Base-by-base conservation (phyloP, 495 filamentous ascomycete genomes). In the Physcia stellaris region DNA sequence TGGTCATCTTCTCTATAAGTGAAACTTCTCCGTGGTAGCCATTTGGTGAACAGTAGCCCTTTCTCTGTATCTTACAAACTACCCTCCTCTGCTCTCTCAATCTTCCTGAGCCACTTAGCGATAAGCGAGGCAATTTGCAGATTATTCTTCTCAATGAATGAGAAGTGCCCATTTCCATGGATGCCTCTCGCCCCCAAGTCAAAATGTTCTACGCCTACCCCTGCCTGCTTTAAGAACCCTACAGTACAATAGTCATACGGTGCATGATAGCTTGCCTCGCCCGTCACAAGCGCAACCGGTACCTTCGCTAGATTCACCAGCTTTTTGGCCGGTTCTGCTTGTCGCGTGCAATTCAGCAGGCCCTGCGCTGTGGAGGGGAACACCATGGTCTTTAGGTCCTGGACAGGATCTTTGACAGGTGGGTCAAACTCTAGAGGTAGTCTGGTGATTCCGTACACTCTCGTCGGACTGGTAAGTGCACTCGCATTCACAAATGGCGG, bases 141-240 rank as follows among this genome's bases (percentile, higher is more conserved):
- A 45, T 62, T 77, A 37, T 77, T 79, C 59, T 63, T 71, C 57
- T 78, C 73, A 45, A 77, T 52, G 42, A 74, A 73, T 36, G 68
- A 57, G 50, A 77, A 60, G 51, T 77, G 71, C 7, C 66, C 73
- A 49, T 78, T 77, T 2, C 76, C 73, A 23, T 57, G 44, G 19
- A 76, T 66, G 0, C 64, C 63, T 6, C 45, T 34, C 45, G 69
- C 53, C 0, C 45, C 52, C 37, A 77, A 56, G 34, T 68, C 50
- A 34, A 69, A 24, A 39, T 63, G 59, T 36, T 68, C 51, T 4
- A 62, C 58, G 3, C 48, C 20, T 2, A 72, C 63, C 2, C 73
- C 73, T 2, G 68, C 71, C 51, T 80, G 73, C 39, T 59, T 46
- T 40, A 77, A 51, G 46, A 66, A 78, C 37, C 52, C 39, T 16